A percentile compares a stretch with the other conserved stretches of the same genome.
phyloP scores from a whole-genome alignment of 2,329 filamentous ascomycete genomes.

The Plenodomus tracheiphilus region DNA sequence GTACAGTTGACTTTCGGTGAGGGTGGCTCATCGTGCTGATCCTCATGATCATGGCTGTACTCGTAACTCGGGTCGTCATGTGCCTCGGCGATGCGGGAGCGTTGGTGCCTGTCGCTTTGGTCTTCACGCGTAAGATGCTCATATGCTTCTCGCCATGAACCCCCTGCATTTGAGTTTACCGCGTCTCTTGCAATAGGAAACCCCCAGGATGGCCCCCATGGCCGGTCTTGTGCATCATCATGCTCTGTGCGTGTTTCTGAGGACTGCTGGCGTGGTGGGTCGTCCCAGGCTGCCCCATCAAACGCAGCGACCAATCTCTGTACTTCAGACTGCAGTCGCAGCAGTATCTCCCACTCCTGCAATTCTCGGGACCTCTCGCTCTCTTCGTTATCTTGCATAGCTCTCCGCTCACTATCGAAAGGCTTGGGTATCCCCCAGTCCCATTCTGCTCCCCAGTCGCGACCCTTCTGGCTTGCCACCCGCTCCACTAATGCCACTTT shows the following conservation, averaged over 20 bases:
- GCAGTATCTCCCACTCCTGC: slow-evolving; percentile 4
- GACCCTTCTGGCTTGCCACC: slow-evolving; percentile 35
- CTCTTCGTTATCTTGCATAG: slow-evolving; percentile 1
- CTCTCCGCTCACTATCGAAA: slow-evolving; percentile 21
- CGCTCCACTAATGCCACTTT: slow-evolving; percentile 29
- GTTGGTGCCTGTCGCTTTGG: slow-evolving; percentile 9
- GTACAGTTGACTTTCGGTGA: slow-evolving; percentile 23
- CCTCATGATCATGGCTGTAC: slow-evolving; percentile 36
- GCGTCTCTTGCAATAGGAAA: slow-evolving; percentile 21
- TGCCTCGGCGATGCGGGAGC: slow-evolving; percentile 1
- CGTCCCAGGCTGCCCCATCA: slow-evolving; percentile 8
- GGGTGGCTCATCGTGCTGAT: slow-evolving; percentile 41
- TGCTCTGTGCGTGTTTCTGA: not conserved
- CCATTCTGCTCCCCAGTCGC: slow-evolving; percentile 42
- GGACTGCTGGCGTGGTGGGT: not conserved
- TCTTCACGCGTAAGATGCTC: slow-evolving; percentile 59
- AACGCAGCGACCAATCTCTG: slow-evolving; percentile 9
- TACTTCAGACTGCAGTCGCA: slow-evolving; percentile 9
- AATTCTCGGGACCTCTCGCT: not conserved
- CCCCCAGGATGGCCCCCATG: slow-evolving; percentile 20
- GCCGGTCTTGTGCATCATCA: not conserved
- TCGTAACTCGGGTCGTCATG: slow-evolving; percentile 39
- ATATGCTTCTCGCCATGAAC: slow-evolving; percentile 61
- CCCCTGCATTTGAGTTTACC: slow-evolving; percentile 32
- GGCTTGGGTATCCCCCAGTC: slow-evolving; percentile 38